Evolutionary conservation across 768 basidiomycete genomes (phyloP), one percentile per base, ranked within the genome.

Genomic region (Kockovaella imperatae): DNA sequence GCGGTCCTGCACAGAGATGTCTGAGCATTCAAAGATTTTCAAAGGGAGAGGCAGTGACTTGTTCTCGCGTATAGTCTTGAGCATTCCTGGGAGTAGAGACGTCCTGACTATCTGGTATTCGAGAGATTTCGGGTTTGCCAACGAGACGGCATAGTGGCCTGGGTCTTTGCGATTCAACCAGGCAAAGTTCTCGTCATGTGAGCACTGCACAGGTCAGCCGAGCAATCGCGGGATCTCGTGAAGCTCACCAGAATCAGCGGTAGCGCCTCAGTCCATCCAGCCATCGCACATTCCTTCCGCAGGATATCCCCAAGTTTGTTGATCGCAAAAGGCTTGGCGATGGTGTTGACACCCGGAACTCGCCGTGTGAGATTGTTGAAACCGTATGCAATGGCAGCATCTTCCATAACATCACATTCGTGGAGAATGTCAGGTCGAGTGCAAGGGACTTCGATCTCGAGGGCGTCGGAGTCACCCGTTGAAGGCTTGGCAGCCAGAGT

Each of bases 31-130:
- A 68, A 97, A 99, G 49, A 97, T 80, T 53, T 82, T 85, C 69
- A 97, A 80, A 3, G 95, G 95, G 13, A 99, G 77, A 0, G 93
- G 69, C 57, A 95, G 88, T 54, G 87, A 87, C 43, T 86, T 82
- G 75, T 99, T 99, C 75, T 99, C 95, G 59, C 95, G 84, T 36
- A 95, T 77, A 15, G 91, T 95, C 75, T 99, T 99, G 60, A 99
- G 81, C 36, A 99, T 80, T 42, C 95, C 95, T 13, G 93, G 91
- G 5, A 99, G 75, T 45, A 99, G 82, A 23, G 91, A 88, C 1
- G 95, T 96, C 54, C 95, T 86, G 35, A 97, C 89, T 49, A 97
- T 85, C 74, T 99, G 95, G 74, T 95, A 97, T 71, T 97, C 95
- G 56, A 88, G 79, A 20, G 95, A 88, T 74, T 95, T 96, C 0